Conservation (phyloP, 331 rosid genomes). For the Rhamnella rubrinervis region DNA sequence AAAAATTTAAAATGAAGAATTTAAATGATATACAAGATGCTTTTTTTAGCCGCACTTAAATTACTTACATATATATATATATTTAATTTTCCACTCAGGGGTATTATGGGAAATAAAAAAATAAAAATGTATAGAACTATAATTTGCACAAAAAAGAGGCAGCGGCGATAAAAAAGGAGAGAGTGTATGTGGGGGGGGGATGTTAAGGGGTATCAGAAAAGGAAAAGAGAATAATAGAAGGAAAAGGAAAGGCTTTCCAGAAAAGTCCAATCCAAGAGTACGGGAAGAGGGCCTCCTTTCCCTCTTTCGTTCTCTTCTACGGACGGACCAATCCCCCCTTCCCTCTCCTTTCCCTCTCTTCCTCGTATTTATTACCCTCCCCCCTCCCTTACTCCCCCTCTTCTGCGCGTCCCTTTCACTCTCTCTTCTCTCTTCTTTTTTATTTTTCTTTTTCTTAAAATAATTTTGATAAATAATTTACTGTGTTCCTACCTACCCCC, state of each 20-base stretch:
- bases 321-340: slow-evolving; percentile 49
- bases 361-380: slow-evolving; percentile 64
- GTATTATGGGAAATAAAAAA: slow-evolving; percentile 26
- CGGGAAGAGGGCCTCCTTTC: slow-evolving; percentile 88
- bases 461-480: no score
- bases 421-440: background rate
- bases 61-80: no score
- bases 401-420: slow-evolving; percentile 30
- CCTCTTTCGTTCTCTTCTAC: slow-evolving; percentile 56
- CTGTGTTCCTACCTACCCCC: no score
- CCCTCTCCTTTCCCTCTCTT: slow-evolving; percentile 29
- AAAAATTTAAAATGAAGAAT: no score
- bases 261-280: slow-evolving; percentile 95
- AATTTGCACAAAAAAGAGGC: background rate
- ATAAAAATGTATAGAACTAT: background rate
- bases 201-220: slow-evolving; percentile 43
- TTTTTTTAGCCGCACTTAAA: no score
- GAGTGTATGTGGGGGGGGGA: background rate
- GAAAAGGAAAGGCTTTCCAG: slow-evolving; percentile 66
- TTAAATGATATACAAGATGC: no score
- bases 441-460: no score
- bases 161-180: background rate
- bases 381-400: slow-evolving; percentile 2
- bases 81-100: slow-evolving; percentile 5
- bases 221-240: slow-evolving; percentile 56